phyloP scores from a whole-genome alignment of 2,329 filamentous ascomycete genomes.

The Bimuria novae-zelandiae region DNA sequence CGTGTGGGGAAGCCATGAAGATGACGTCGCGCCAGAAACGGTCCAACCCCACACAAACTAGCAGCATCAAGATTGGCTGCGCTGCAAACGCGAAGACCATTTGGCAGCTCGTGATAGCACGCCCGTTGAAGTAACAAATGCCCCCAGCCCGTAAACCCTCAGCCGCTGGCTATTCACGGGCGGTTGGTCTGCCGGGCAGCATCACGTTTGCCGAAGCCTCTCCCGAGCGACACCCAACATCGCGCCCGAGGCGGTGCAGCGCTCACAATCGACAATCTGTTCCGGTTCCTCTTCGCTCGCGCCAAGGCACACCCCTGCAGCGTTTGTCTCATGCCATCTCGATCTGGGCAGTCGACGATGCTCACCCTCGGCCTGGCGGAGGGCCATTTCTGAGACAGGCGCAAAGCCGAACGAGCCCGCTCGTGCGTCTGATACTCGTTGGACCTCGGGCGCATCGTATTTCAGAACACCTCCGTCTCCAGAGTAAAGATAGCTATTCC shows the following conservation, averaged over 20 bases:
- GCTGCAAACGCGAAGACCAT: too few relatives aligned
- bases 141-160: not conserved
- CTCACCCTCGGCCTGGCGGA: slow-evolving; percentile 28
- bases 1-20: slow-evolving; percentile 8
- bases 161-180: slow-evolving; percentile 6
- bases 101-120: too few relatives aligned
- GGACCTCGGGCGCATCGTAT: too few relatives aligned
- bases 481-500: not conserved
- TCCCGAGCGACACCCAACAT: not conserved
- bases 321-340: slow-evolving; percentile 14
- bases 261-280: slow-evolving; percentile 7
- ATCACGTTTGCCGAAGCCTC: not conserved
- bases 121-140: not conserved
- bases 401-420: not conserved
- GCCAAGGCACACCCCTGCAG: slow-evolving; percentile 23
- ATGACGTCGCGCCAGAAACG: slow-evolving; percentile 13
- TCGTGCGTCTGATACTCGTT: too few relatives aligned
- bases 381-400: slow-evolving; percentile 4
- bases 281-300: slow-evolving; percentile 37
- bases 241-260: not conserved
- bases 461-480: not conserved
- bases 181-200: not conserved
- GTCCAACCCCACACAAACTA: slow-evolving; percentile 3
- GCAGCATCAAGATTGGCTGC: too few relatives aligned
- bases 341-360: slow-evolving; percentile 9